Base-by-base conservation (phyloP, 371 early-diverging fungal genomes). In the Rhizopus arrhizus region DNA sequence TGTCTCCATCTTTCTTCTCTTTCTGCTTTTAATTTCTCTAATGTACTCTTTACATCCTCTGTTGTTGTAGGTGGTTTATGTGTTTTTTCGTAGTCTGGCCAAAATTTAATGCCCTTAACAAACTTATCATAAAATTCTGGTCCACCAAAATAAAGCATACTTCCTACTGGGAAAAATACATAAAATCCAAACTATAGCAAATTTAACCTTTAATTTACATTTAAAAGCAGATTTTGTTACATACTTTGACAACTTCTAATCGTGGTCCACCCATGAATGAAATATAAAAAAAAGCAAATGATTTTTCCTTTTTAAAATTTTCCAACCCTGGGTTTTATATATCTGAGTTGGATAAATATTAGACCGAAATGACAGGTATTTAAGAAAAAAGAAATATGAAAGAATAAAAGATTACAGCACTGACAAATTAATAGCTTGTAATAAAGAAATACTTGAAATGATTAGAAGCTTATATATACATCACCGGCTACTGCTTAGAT, bases 131-230 rank as follows among this genome's bases (percentile, higher is more conserved):
- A 82, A 50, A 80, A 82, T 16, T 68, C 73, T 50, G 82, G 82
- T 38, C 80, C 82, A 53, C 82, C 82, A 70, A 82, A 82, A 47
- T 82, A 82, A 13, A 78, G 62, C 82, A 82, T 82, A 35, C 71
- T 63, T 6, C 76, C 80, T 29, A 82, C 75, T 32, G 82, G 82
- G 55, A 78, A 82, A 38, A 82, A 80, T 3, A 82, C 78, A 70
- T 82, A 82, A 13, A 82, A 59, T 28, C 82, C 82, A 72, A 82
- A 82, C 82, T 81, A 59, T 13, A 29, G 9, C 42, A 29, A 53
- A 3, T 3, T 4, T 16, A 11, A 9, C 10, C 13, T 45, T 9
- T n/a, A n/a, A 1, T 7, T 2, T 5, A 13, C 22, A 22, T 40
- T 43, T 31, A n/a, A 11, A 40, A 40, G 40, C 40, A 7, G 8